Evolutionary conservation across 148 eudicot genomes (phyloP).

Genomic region (Chenopodium formosanum): DNA sequence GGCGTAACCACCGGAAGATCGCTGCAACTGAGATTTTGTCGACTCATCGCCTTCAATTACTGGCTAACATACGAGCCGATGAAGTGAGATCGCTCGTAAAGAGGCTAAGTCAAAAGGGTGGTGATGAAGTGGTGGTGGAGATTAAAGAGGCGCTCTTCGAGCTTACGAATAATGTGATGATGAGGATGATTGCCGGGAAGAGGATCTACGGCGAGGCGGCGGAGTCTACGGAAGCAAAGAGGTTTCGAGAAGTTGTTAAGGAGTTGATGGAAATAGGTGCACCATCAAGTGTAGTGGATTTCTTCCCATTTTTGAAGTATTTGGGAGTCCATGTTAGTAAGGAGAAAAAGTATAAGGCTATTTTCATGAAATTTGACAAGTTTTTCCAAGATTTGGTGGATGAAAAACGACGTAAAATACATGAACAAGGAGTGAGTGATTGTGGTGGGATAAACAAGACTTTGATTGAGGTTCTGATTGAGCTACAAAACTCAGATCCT

Average conservation of each 20-base stretch:
- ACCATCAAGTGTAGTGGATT: conserved; percentile 9
- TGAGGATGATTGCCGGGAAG: conserved; percentile 31
- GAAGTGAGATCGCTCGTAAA: conserved; percentile 31
- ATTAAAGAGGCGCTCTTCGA: conserved; percentile 16
- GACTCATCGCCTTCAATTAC: conserved; percentile 33
- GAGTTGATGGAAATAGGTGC: conserved; percentile 8
- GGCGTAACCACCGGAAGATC: conserved; percentile 55
- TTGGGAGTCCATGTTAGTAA: neutral
- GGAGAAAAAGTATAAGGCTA: conserved; percentile 13
- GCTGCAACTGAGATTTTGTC: conserved; percentile 47
- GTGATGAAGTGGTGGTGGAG: conserved; percentile 5
- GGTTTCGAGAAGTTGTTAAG: conserved; percentile 4
- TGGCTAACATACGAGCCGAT: conserved; percentile 29
- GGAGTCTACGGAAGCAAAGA: conserved; percentile 2
- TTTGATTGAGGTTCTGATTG: conserved; percentile 13
- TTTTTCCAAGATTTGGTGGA: conserved; percentile 27
- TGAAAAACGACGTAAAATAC: neutral
- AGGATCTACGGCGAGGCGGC: conserved; percentile 18
- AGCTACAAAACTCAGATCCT: conserved; percentile 11
- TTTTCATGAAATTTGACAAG: conserved; percentile 9
- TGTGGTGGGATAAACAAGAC: neutral
- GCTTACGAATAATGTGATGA: conserved; percentile 28
- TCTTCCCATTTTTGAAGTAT: conserved; percentile 24
- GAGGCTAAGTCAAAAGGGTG: neutral
- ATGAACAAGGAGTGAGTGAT: neutral